phyloP scores from a whole-genome alignment of 2,329 filamentous ascomycete species.

The Sporothrix inflata region DNA sequence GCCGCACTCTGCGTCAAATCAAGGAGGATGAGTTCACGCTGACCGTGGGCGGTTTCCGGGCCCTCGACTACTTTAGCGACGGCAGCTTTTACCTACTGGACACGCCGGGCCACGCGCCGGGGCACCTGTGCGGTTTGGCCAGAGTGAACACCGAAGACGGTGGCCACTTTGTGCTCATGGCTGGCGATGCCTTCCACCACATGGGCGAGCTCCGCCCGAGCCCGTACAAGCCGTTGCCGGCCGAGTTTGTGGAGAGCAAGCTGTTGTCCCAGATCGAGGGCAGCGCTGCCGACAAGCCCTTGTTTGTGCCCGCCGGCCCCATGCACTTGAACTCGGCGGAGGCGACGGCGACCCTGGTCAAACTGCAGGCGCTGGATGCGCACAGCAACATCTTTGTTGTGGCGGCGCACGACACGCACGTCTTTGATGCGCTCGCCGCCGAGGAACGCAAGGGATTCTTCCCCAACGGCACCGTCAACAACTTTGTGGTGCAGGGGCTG shows the following conservation, averaged over 20 bases:
- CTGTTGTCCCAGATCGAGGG: background rate
- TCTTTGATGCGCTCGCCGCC: conserved; percentile 47
- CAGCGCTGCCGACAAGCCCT: conserved; percentile 39
- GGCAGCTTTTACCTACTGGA: conserved; percentile 39
- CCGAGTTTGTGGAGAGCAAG: background rate
- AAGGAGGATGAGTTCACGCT: conserved; percentile 36
- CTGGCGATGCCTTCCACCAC: conserved; percentile 44
- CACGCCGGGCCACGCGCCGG: conserved; percentile 37
- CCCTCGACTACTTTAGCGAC: conserved; percentile 39
- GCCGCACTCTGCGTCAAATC: conserved; percentile 36
- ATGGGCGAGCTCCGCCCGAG: conserved; percentile 39
- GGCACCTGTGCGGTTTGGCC: conserved; percentile 48
- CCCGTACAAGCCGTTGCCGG: conserved; percentile 31
- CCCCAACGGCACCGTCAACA: conserved; percentile 49
- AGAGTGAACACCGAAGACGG: conserved; percentile 40
- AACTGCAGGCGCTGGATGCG: conserved; percentile 52
- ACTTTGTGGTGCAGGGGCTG: conserved; percentile 51
- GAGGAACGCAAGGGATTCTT: conserved; percentile 44
- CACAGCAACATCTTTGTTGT: conserved; percentile 49
- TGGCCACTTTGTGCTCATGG: conserved; percentile 42
- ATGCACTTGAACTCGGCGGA: conserved; percentile 39
- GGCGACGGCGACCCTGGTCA: conserved; percentile 47
- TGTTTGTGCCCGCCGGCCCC: conserved; percentile 39
- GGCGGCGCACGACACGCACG: conserved; percentile 51
- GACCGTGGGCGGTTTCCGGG: conserved; percentile 34